A percentile compares a stretch with the other conserved stretches of the same genome.
Conservation (phyloP, 2,329 filamentous ascomycete species). For the Ceratocystis ficicola region DNA sequence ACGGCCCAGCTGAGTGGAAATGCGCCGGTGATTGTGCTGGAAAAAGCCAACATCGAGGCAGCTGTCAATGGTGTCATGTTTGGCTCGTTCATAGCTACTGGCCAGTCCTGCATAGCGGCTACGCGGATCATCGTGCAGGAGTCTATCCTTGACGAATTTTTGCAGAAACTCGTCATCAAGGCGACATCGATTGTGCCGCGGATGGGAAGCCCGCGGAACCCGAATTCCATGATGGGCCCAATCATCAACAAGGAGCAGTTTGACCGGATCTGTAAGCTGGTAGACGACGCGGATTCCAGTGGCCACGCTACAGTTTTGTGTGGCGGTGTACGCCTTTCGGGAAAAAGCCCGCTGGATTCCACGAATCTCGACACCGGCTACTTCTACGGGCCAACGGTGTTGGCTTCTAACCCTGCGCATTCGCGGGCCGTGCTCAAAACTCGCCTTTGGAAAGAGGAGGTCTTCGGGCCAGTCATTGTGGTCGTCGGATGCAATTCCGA, state of each 20-base stretch:
- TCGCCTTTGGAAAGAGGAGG: conserved; percentile 47
- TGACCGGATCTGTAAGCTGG: conserved; percentile 51
- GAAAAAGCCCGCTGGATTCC: conserved; percentile 31
- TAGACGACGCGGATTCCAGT: conserved; percentile 34
- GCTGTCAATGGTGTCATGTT: conserved; percentile 42
- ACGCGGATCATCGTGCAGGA: conserved; percentile 46
- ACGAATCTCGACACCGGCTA: conserved; percentile 47
- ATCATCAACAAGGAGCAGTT: conserved; percentile 30
- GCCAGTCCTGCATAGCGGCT: conserved; percentile 49
- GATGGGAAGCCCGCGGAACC: conserved; percentile 30
- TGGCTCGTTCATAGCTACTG: conserved; percentile 41
- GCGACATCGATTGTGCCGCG: conserved; percentile 32
- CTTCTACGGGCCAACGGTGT: conserved; percentile 27
- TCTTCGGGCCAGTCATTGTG: conserved; percentile 53
- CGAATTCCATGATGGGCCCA: conserved; percentile 33
- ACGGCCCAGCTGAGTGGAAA: conserved; percentile 57
- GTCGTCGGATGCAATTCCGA: conserved; percentile 36
- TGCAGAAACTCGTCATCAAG: conserved; percentile 44
- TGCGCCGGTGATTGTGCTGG: conserved; percentile 52
- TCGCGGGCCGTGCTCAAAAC: conserved; percentile 26
- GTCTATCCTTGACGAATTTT: conserved; percentile 40
- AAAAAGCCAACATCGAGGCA: conserved; percentile 51
- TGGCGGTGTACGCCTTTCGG: conserved; percentile 28
- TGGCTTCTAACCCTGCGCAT: conserved; percentile 39
- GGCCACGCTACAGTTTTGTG: conserved; percentile 26